Conservation (phyloP, 1,284 basidiomycete genomes). For the Inonotus hispidus region DNA sequence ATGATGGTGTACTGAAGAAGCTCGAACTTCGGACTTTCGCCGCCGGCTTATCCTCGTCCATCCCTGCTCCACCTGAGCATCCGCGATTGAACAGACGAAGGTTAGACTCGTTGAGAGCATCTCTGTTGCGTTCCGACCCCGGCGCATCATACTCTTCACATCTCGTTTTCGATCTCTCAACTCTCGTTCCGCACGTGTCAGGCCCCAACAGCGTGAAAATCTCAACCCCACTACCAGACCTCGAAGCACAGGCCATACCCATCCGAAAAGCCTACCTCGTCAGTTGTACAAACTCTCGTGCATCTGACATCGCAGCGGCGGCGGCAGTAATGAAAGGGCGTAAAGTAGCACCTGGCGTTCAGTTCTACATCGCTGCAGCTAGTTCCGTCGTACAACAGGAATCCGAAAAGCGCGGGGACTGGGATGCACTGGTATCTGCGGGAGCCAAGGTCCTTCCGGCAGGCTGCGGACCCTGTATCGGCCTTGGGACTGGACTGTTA, state of each 20-base stretch:
- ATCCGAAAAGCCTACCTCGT: slow-evolving; percentile 99
- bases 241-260: slow-evolving; percentile 69
- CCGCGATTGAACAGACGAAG: slow-evolving; percentile 81
- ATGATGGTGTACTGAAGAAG: slow-evolving; percentile 73
- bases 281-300: slow-evolving; percentile 96
- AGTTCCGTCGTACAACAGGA: slow-evolving; percentile 89
- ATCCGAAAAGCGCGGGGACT: slow-evolving; percentile 81
- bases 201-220: slow-evolving; percentile 98
- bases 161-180: slow-evolving; percentile 88
- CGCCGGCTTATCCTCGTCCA: slow-evolving; percentile 40
- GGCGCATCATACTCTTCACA: slow-evolving; percentile 85
- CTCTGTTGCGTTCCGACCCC: slow-evolving; percentile 64
- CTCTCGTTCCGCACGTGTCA: slow-evolving; percentile 92
- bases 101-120: slow-evolving; percentile 59
- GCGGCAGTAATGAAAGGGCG: slow-evolving; percentile 84
- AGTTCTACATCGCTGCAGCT: slow-evolving; percentile 97
- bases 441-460: slow-evolving; percentile 93
- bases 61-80: slow-evolving; percentile 74
- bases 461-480: slow-evolving; percentile 98
- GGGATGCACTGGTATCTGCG: slow-evolving; percentile 80
- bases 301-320: slow-evolving; percentile 90
- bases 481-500: slow-evolving; percentile 87
- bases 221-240: slow-evolving; percentile 81
- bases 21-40: slow-evolving; percentile 79
- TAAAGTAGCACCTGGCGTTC: slow-evolving; percentile 85